Evolutionary conservation across 768 basidiomycete species (phyloP), one percentile per base, ranked within the genome.

Genomic region (Xerocomus spinulosus): DNA sequence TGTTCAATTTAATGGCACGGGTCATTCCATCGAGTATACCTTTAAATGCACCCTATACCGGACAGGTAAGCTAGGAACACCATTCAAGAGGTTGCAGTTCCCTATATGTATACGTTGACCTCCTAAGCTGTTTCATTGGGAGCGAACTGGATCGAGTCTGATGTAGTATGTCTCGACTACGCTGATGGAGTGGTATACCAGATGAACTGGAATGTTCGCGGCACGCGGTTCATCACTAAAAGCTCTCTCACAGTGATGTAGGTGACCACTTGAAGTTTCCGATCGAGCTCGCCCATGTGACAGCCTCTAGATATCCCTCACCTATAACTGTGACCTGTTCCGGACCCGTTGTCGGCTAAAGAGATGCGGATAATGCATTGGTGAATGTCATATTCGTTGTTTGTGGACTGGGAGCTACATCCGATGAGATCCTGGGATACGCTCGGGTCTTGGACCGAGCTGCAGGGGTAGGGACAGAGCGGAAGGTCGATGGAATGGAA

Each of bases 251-350:
- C n/a, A n/a, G n/a, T n/a, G n/a, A 23, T 13, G 13, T 54, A 86
- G 87, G 85, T 52, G 85, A 87, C 50, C 87, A 90, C 59, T n/a
- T n/a, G n/a, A 87, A 86, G 63, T 69, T 82, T 47, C 70, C 89
- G 21, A 79, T 85, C 9, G 87, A 91, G 56, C 71, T 90, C 20
- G 83, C 88, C 2, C 88, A 87, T 53, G 73, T 85, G 5, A 80
- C 83, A 8, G 80, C 87, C 3, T n/a, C n/a, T n/a, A n/a, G n/a
- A 71, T 91, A 8, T 73, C 77, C 2, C 77, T 85, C 2, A 86
- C 80, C 2, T 90, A 88, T 59, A 75, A 75, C 26, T 90, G 58
- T 64, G 77, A 49, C 73, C 63, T 36, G 46, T 67, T 42, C 28
- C 62, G 41, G 61, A 63, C 40, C 55, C 63, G 20, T 34, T 25